A percentile compares a stretch with the other conserved stretches of the same genome.
Evolutionary conservation across 1,284 basidiomycete species (phyloP).

Genomic region (Boletus albobrunnescens): DNA sequence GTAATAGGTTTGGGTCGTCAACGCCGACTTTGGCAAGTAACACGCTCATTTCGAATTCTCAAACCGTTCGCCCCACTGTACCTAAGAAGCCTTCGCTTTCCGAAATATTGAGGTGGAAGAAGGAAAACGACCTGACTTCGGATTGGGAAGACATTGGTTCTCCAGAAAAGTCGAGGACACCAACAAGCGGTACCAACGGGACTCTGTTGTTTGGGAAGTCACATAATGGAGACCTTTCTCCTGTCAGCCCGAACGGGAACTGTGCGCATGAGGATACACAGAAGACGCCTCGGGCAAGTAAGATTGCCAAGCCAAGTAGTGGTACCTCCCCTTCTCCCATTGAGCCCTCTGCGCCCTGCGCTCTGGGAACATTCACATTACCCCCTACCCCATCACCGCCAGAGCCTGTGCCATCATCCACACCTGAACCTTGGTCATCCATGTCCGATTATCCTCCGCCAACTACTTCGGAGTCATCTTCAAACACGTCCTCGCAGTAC

Average conservation of each 20-base stretch:
- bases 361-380: slow-evolving; percentile 26
- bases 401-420: slow-evolving; percentile 57
- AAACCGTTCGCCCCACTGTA: slow-evolving; percentile 25
- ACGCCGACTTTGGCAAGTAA: slow-evolving; percentile 40
- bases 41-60: slow-evolving; percentile 34
- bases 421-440: slow-evolving; percentile 60
- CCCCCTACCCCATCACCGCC: slow-evolving; percentile 48
- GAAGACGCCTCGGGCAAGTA: slow-evolving; percentile 31
- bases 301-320: slow-evolving; percentile 31
- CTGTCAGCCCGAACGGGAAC: slow-evolving; percentile 26
- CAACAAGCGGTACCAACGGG: slow-evolving; percentile 44
- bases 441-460: slow-evolving; percentile 36
- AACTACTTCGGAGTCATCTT: slow-evolving; percentile 47
- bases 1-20: slow-evolving; percentile 48
- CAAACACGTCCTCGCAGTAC: slow-evolving; percentile 45
- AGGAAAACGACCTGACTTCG: slow-evolving; percentile 49
- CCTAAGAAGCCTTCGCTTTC: slow-evolving; percentile 61
- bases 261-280: slow-evolving; percentile 27
- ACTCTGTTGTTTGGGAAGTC: slow-evolving; percentile 35
- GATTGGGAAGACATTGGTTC: slow-evolving; percentile 62
- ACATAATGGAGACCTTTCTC: slow-evolving; percentile 23
- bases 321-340: slow-evolving; percentile 23
- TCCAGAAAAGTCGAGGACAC: slow-evolving; percentile 43
- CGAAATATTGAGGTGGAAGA: slow-evolving; percentile 53
- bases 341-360: slow-evolving; percentile 17